A percentile compares a stretch with the other conserved stretches of the same genome.
phyloP scores from a whole-genome alignment of 2,329 filamentous ascomycete species.

The Fusarium bactridioides region DNA sequence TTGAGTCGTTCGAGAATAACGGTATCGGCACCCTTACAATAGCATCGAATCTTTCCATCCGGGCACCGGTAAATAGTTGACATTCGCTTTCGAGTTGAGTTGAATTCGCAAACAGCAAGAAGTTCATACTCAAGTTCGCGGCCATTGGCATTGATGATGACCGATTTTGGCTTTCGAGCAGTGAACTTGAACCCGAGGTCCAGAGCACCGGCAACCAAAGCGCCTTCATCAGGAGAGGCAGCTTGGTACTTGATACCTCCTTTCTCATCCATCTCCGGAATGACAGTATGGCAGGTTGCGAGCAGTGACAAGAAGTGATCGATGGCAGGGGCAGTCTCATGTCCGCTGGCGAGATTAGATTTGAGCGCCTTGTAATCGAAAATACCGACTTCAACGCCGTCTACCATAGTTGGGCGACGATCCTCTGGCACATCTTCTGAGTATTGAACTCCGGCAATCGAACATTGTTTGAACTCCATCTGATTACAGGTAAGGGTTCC shows the following conservation, averaged over 20 bases:
- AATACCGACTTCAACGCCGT: constrained; percentile 79
- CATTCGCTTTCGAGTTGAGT: constrained; percentile 93
- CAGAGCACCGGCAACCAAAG: constrained; percentile 91
- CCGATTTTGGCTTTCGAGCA: constrained; percentile 86
- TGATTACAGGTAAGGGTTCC: constrained; percentile 97
- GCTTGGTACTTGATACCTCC: constrained; percentile 96
- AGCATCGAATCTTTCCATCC: constrained; percentile 91
- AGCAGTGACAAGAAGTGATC: constrained; percentile 89
- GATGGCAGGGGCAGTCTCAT: constrained; percentile 60
- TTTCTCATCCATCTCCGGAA: constrained; percentile 85
- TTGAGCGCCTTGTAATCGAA: constrained; percentile 82
- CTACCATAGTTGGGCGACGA: constrained; percentile 78
- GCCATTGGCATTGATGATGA: constrained; percentile 81
- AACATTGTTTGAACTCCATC: constrained; percentile 98
- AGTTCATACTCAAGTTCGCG: constrained; percentile 84
- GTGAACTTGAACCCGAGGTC: constrained; percentile 87
- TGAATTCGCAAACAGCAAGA: constrained; percentile 98
- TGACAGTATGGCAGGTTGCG: constrained; percentile 94
- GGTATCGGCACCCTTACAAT: constrained; percentile 96
- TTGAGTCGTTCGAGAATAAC: constrained; percentile 93
- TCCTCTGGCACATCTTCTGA: constrained; percentile 93
- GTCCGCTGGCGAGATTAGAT: constrained; percentile 69
- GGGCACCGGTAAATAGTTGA: constrained; percentile 96
- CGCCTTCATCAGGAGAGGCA: constrained; percentile 95
- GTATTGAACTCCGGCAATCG: constrained; percentile 93